Evolutionary conservation across 345 rosid genomes (phyloP).

Genomic region (Toxicodendron radicans): DNA sequence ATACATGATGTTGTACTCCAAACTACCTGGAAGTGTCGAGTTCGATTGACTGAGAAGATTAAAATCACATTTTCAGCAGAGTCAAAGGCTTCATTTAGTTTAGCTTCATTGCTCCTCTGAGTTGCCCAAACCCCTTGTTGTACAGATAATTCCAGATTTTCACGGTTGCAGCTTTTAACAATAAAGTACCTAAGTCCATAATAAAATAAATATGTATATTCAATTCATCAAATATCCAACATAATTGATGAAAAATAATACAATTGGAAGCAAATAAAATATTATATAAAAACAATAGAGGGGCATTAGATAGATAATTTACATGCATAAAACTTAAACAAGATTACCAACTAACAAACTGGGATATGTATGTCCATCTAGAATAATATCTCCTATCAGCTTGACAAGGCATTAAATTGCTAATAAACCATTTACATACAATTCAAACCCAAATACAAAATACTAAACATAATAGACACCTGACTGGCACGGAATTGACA

Average conservation of each 20-base stretch:
- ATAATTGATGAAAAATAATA: slow-evolving; percentile 13
- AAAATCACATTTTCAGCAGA: slow-evolving; percentile 85
- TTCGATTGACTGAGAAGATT: slow-evolving; percentile 93
- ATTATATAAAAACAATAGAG: background rate
- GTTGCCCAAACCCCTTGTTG: slow-evolving; percentile 99
- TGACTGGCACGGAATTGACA: background rate
- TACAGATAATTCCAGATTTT: slow-evolving; percentile 94
- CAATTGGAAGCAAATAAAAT: slow-evolving; percentile 12
- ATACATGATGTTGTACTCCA: slow-evolving; percentile 22
- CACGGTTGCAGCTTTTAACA: slow-evolving; percentile 95
- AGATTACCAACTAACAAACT: background rate
- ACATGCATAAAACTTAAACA: background rate
- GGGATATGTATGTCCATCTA: background rate
- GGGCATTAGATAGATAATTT: background rate
- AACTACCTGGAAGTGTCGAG: slow-evolving; percentile 94
- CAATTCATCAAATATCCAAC: slow-evolving; percentile 11
- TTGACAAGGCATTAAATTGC: slow-evolving; percentile 5
- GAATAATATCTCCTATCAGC: background rate
- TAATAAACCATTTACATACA: background rate
- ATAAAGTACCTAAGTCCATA: slow-evolving; percentile 76
- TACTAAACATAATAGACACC: background rate
- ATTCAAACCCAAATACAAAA: background rate
- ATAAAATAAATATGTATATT: slow-evolving; percentile 25
- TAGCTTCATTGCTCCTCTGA: slow-evolving; percentile 97
- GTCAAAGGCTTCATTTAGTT: slow-evolving; percentile 97